Percentiles rank a stretch among this genome's conserved stretches.
These are phyloP conservation scores for Entophlyctis luteolus DNA, from an alignment of 192 early-diverging fungal species.

Conservation along the genomic window DNA sequence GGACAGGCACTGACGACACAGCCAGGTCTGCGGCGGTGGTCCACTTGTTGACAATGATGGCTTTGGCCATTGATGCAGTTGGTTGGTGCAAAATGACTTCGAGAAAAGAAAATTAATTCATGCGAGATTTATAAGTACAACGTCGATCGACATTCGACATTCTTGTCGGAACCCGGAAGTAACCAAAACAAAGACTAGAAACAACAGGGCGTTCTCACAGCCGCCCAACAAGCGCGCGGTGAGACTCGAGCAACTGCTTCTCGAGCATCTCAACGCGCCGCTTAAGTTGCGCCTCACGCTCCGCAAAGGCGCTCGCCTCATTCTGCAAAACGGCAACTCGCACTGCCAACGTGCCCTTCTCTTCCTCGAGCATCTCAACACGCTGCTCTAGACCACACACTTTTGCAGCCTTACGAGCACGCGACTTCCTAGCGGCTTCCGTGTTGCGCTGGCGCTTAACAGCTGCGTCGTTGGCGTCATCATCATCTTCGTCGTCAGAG, in stretches of 20 bases:
- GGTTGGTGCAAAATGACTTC: too few relatives aligned
- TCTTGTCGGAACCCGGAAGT: too few relatives aligned
- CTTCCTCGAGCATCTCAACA: conserved; percentile 70
- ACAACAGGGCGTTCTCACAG: too few relatives aligned
- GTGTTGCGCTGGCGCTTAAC: conserved; percentile 54
- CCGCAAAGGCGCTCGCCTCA: conserved; percentile 26
- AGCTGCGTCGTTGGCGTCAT: conserved; percentile 4
- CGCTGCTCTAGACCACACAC: conserved; percentile 77
- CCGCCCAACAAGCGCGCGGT: conserved; percentile 23
- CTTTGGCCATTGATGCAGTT: background rate
- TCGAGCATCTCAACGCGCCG: conserved; percentile 25
- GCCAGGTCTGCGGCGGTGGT: background rate
- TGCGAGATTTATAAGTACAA: too few relatives aligned
- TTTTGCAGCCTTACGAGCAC: conserved; percentile 74
- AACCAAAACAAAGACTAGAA: too few relatives aligned
- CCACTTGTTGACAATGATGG: background rate
- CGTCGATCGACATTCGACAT: too few relatives aligned
- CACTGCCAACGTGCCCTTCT: conserved; percentile 53
- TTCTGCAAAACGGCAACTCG: conserved; percentile 38
- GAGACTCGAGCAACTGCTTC: conserved; percentile 33
- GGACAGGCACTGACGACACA: background rate
- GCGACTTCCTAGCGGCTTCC: conserved; percentile 84
- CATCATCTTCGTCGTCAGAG: background rate
- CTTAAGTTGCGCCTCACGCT: conserved; percentile 30
- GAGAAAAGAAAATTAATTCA: background rate